Conservation (phyloP, 257 asterid genomes). For the Nicotiana paniculata region DNA sequence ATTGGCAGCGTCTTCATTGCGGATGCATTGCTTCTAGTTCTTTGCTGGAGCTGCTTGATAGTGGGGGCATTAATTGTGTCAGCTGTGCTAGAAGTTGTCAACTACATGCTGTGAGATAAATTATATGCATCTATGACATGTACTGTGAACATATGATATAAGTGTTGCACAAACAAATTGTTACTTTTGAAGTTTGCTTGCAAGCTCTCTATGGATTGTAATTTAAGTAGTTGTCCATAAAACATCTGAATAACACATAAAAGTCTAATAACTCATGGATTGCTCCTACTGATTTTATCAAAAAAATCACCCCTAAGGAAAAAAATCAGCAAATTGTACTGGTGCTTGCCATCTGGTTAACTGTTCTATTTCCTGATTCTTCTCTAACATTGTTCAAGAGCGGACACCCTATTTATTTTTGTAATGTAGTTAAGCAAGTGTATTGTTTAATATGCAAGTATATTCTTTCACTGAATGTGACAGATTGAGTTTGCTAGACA, state of each 20-base stretch:
- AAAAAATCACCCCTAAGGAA: not conserved
- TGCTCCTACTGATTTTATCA: not conserved
- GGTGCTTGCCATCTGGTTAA: not conserved
- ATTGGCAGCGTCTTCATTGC: conserved; percentile 85
- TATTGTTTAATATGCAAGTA: not conserved
- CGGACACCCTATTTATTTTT: not conserved
- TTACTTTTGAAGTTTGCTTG: not conserved
- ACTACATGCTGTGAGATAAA: conserved; percentile 50
- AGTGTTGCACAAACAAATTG: not conserved
- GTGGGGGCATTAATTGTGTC: conserved; percentile 74
- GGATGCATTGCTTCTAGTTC: conserved; percentile 91
- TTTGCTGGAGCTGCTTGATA: conserved; percentile 61
- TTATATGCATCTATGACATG: not conserved
- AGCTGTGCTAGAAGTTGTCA: conserved; percentile 51
- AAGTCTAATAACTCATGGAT: not conserved
- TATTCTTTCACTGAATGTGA: not conserved
- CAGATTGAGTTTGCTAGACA: not conserved
- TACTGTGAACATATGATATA: not conserved
- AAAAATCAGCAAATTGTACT: not conserved
- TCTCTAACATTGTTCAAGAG: not conserved
- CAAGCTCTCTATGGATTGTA: not conserved
- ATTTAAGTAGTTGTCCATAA: not conserved
- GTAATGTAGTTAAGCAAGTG: not conserved
- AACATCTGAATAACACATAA: not conserved
- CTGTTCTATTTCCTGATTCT: not conserved